Base-by-base conservation (phyloP, 768 basidiomycete genomes). In the Roridomyces roridus region DNA sequence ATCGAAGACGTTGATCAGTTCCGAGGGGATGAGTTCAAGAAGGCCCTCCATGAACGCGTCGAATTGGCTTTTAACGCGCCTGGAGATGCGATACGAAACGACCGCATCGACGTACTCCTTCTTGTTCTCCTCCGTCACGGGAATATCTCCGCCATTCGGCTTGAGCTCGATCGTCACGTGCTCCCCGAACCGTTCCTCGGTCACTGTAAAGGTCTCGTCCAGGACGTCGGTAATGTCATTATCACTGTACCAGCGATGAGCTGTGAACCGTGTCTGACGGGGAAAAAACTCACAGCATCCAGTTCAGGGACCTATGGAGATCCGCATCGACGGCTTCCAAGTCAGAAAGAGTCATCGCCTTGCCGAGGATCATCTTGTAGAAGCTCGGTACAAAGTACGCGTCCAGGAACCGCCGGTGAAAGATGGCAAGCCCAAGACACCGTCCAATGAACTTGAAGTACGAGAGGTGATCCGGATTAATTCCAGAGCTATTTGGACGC, bases 1-100 rank as follows among this genome's bases (percentile, higher is more conserved):
- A 68, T 96, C 94, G 65, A 96, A 96, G 3, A 96, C 92, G 64
- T 86, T 86, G 69, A 96, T 81, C 47, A 96, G 80, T 63, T 94
- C 92, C 57, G 85, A 77, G 7, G 94, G 92, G 61, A 95, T 85
- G 46, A 95, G 79, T 65, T 96, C 94, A 62, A 87, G 80, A 53
- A 96, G 85, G 8, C 94, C 94, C 49, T 85, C 84, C 84, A 91
- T 87, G 76, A 96, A 92, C 3, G 94, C 86, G 48, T 86, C 81
- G 64, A 92, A 92, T 73, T 96, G 94, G 49, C 87, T 89, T 65
- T 86, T 85, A 56, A 95, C 87, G 44, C 94, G 86, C 58, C 82
- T 84, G 55, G 85, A 85, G 65, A 94, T 94, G 49, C 93, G 87
- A 70, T 95, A 94, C 46, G 86, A 83, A 25, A 95, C 92, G 40